Evolutionary conservation across 345 rosid genomes (phyloP).

Genomic region (Eutrema yunnanense): DNA sequence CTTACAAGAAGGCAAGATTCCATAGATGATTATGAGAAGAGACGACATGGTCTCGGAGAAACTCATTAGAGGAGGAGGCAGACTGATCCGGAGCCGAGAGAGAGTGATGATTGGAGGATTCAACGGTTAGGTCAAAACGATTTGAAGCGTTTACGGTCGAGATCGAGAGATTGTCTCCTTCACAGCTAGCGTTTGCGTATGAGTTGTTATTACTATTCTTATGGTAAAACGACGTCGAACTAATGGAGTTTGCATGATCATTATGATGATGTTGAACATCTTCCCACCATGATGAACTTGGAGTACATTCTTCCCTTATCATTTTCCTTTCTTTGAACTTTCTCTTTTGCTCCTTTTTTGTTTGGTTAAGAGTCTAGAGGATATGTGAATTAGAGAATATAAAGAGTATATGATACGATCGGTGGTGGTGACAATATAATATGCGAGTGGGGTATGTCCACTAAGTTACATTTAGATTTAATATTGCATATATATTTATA

Average conservation of each 20-base stretch:
- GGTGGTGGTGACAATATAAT: slow-evolving; percentile 43
- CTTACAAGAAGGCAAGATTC: slow-evolving; percentile 68
- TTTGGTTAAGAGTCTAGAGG: slow-evolving; percentile 23
- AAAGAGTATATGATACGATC: slow-evolving; percentile 33
- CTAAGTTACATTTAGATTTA: slow-evolving; percentile 49
- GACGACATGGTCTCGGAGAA: slow-evolving; percentile 47
- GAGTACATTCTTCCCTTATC: slow-evolving; percentile 49
- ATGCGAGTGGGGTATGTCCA: slow-evolving; percentile 65
- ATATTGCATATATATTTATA: background rate
- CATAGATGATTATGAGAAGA: slow-evolving; percentile 54
- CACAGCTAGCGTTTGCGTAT: slow-evolving; percentile 43
- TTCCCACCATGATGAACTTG: slow-evolving; percentile 49
- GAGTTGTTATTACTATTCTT: slow-evolving; percentile 16
- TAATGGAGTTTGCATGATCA: slow-evolving; percentile 47
- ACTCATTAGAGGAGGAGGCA: slow-evolving; percentile 34
- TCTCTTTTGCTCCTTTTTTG: background rate
- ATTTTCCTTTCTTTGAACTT: slow-evolving; percentile 4
- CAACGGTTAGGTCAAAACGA: slow-evolving; percentile 57
- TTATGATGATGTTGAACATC: slow-evolving; percentile 39
- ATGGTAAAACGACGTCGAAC: slow-evolving; percentile 33
- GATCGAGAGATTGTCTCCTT: slow-evolving; percentile 57
- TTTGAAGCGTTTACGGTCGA: slow-evolving; percentile 52
- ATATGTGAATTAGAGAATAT: slow-evolving; percentile 27
- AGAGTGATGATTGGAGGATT: slow-evolving; percentile 39
- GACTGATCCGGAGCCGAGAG: slow-evolving; percentile 26